These are phyloP conservation scores for Xylaria venustula DNA, from an alignment of 495 filamentous ascomycete genomes.

Conservation along the genomic window DNA sequence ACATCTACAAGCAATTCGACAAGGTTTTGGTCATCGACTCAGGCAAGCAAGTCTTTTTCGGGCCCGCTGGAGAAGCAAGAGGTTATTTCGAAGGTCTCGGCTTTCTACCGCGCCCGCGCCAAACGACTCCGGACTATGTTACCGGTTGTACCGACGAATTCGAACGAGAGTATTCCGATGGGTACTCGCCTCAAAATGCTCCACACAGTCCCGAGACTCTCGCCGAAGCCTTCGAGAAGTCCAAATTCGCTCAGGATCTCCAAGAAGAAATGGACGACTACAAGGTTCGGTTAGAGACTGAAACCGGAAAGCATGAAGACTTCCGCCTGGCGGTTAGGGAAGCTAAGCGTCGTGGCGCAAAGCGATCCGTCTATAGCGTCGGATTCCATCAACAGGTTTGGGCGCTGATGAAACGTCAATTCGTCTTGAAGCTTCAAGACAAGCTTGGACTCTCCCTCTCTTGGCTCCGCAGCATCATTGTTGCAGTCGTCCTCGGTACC, in stretches of 20 bases:
- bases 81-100: conserved; percentile 81
- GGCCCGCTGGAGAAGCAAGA: conserved; percentile 65
- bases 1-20: conserved; percentile 83
- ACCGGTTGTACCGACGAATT: conserved; percentile 82
- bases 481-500: conserved; percentile 76
- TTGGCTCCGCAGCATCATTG: conserved; percentile 72
- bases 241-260: conserved; percentile 53
- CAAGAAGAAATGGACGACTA: conserved; percentile 68
- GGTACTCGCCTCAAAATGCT: conserved; percentile 58
- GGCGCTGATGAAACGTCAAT: conserved; percentile 80
- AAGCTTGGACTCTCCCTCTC: conserved; percentile 71
- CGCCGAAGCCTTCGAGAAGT: conserved; percentile 65
- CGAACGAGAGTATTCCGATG: conserved; percentile 72
- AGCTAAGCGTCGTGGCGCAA: conserved; percentile 69
- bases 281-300: conserved; percentile 49
- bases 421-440: conserved; percentile 81
- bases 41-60: conserved; percentile 79
- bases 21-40: conserved; percentile 82
- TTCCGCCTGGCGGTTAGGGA: conserved; percentile 75
- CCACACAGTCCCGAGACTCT: conserved; percentile 65
- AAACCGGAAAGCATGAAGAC: conserved; percentile 64
- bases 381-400: conserved; percentile 77
- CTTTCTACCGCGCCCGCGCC: conserved; percentile 72
- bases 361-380: conserved; percentile 75
- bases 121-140: conserved; percentile 84